A percentile compares a stretch with the other conserved stretches of the same genome.
phyloP scores from a whole-genome alignment of 2,329 filamentous ascomycete genomes.

The Colletotrichum costaricense region DNA sequence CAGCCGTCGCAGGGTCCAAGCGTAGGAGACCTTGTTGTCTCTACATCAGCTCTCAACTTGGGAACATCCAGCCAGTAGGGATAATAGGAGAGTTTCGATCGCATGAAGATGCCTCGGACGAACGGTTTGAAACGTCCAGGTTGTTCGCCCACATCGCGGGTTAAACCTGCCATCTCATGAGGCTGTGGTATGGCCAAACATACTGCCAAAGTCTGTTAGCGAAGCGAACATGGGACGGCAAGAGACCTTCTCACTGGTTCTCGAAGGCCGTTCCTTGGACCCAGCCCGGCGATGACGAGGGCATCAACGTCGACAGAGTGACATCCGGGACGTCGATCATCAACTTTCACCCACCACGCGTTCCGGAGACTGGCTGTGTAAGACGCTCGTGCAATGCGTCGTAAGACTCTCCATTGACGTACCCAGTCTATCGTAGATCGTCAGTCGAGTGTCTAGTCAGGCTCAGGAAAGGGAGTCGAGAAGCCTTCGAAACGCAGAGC shows the following conservation, averaged over 20 bases:
- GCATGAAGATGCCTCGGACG: slow-evolving; percentile 5
- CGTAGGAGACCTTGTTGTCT: neutral
- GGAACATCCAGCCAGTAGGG: neutral
- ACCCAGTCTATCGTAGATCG: neutral
- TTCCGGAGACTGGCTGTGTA: neutral
- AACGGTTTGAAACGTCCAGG: slow-evolving; percentile 5
- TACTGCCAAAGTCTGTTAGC: neutral
- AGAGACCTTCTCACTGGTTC: neutral
- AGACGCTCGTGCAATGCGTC: neutral
- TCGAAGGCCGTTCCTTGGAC: neutral
- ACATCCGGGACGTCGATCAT: slow-evolving; percentile 6
- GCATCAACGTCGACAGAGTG: neutral
- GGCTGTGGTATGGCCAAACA: neutral
- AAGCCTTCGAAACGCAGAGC: neutral
- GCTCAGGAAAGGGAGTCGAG: neutral
- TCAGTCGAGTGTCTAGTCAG: neutral
- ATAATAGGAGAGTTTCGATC: neutral
- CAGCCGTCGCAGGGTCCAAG: neutral
- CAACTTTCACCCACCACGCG: slow-evolving; percentile 1
- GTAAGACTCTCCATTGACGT: neutral
- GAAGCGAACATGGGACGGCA: neutral
- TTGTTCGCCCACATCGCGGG: slow-evolving; percentile 16
- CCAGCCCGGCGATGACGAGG: neutral
- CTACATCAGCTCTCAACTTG: neutral
- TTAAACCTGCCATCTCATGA: neutral